phyloP scores from a whole-genome alignment of 352 stramenopile genomes.

The Globisporangium abappressorium region DNA sequence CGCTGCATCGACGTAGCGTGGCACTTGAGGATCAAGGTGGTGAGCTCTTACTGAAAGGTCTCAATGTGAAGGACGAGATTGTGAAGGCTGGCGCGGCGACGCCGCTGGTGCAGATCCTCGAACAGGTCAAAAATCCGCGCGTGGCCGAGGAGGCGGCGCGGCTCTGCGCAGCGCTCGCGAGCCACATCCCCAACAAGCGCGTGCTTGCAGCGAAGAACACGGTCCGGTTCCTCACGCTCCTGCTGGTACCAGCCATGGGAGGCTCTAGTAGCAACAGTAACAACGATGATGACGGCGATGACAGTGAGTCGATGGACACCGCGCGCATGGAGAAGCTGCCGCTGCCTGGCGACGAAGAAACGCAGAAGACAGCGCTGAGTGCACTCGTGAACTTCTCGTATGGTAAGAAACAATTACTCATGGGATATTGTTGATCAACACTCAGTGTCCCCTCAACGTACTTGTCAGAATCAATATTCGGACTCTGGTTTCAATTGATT shows the following conservation, averaged over 20 bases:
- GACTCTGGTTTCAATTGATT: not conserved
- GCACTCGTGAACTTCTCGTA: conserved; percentile 70
- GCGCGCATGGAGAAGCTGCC: conserved; percentile 33
- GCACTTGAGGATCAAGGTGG: not conserved
- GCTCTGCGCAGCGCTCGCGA: conserved; percentile 52
- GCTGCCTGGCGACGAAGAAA: conserved; percentile 33
- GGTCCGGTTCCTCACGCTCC: conserved; percentile 42
- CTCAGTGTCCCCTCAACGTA: too few relatives aligned
- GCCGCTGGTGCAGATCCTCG: conserved; percentile 52
- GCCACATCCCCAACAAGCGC: conserved; percentile 59
- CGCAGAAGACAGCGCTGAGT: conserved; percentile 46
- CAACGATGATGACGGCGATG: conserved; percentile 1
- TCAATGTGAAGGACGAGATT: conserved; percentile 65
- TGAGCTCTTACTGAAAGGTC: not conserved
- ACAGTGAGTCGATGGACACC: conserved; percentile 21
- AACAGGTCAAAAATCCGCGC: conserved; percentile 42
- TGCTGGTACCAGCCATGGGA: conserved; percentile 29
- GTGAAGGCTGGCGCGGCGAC: conserved; percentile 44
- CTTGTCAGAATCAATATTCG: too few relatives aligned
- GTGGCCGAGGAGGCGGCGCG: conserved; percentile 54
- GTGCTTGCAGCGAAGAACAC: conserved; percentile 62
- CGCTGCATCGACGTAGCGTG: conserved; percentile 8
- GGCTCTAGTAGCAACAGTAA: not conserved
- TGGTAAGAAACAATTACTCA: conserved; percentile 27
- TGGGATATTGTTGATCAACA: not conserved